Base-by-base conservation (phyloP, 208 protist genomes). In the Trichomonas tenax region DNA sequence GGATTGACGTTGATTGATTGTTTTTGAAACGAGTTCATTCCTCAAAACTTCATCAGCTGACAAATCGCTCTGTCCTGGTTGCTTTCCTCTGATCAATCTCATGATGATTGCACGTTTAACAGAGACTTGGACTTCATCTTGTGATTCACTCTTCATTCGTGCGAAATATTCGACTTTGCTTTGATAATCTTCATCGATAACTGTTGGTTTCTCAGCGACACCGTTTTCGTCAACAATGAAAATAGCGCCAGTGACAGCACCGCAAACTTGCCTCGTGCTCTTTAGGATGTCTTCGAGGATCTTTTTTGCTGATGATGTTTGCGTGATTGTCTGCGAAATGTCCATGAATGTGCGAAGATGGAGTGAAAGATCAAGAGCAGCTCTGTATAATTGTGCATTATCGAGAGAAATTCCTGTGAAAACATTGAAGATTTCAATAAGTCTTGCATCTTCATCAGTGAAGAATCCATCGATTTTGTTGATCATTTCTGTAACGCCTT, bases 381-480 rank as follows among this genome's bases (percentile, higher is more conserved):
- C 44, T 34, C 31, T 34, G 44, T 93, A 93, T 15, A 93, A 51
- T 17, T 44, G 40, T 1, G 86, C 86, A 15, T 93, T 93, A 34
- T 93, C 44, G 11, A 93, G 14, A 26, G 86, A 93, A 58, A 93
- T 93, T 2, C 86, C 86, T 34, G 44, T 51, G 31, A 93, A 93
- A 21, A 93, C 86, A 38, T 93, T 93, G 15, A 93, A 93, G 8
- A 93, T 38, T 38, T 96, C 6, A 31, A 96, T 82, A 26, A 96
- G 38, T 49, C 40, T 63, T 81, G 41, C 46, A 34, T 96, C 93
- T 26, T 82, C 51, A 31, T 44, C 49, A 23, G 46, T 34, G 72
- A 96, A 96, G 26, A 21, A 11, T 31, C 38, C 44, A 46, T 96
- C 93, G 15, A 82, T 82, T 82, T 96, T 96, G 34, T 96, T 96